Evolutionary conservation across 257 asterid genomes (phyloP), one percentile per base, ranked within the genome.

Genomic region (Avicennia marina): DNA sequence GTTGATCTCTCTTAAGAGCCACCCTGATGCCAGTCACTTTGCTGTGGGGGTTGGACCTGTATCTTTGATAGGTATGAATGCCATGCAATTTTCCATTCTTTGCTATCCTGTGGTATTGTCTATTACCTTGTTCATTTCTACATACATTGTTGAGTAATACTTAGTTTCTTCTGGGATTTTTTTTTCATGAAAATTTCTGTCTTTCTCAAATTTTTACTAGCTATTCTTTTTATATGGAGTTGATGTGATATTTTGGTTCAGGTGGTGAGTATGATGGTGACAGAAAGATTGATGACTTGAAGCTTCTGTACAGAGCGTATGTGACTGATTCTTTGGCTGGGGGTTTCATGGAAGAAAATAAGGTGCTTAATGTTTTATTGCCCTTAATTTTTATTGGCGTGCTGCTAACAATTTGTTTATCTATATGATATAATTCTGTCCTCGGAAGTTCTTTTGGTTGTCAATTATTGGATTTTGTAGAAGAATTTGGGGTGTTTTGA

Each of bases 11-110:
- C 67, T 89, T 58, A 77, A 71, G 73, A 78, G 66, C 72, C 96
- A 89, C 70, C 76, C 97, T 53, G 94, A 89, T 70, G 81, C 86
- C 41, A 76, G 82, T 67, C 81, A 69, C 69, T 93, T 86, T 69
- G 96, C 99, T 72, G 69, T 71, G 34, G 97, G 99, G 47, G 68
- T 89, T 64, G 96, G 95, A 38, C 94, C 96, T 25, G 58, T 89
- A 53, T 77, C 96, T 55, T 65, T 93, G 54, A 51, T 78, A 70
- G 99, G 99, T 93, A 68, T 31, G 74, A 26, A 38, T 45, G 25
- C 10, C 41, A 36, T 36, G n/a, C n/a, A n/a, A n/a, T n/a, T n/a
- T n/a, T n/a, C n/a, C n/a, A n/a, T n/a, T n/a, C n/a, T n/a, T n/a
- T n/a, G n/a, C n/a, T n/a, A n/a, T n/a, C n/a, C n/a, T n/a, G n/a